Evolutionary conservation across 2,329 filamentous ascomycete genomes (phyloP), one percentile per base, ranked within the genome.

Genomic region (Trichoderma koningii): DNA sequence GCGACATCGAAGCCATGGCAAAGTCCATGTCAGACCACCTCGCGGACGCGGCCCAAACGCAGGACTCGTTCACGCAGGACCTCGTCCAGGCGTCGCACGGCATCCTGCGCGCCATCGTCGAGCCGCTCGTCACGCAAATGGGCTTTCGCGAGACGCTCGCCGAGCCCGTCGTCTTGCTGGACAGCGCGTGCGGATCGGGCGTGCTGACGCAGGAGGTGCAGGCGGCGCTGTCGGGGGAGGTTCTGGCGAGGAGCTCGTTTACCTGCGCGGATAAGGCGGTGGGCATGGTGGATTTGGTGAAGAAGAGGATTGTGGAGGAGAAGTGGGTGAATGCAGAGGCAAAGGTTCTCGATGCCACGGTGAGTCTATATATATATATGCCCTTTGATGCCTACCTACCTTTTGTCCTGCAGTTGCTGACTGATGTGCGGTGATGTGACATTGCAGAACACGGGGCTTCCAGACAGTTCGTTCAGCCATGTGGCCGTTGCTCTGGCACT

Each of bases 161-260:
- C 2, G 28, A 56, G 6, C 77, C 79, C 0, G 73, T 82, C 55
- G 55, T 57, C 3, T 68, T 86, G 26, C 71, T 87, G 12, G 85
- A 87, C 65, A 80, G 80, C 67, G 83, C 81, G 7, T 86, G 84
- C 63, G 84, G 84, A 0, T 76, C 78, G 4, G 85, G 83, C 0
- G 76, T 83, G 17, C 75, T 85, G 14, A 80, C 80, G 1, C 77
- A 79, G 9, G 72, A 80, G 28, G 69, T 85, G 15, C 78, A 83
- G 64, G 70, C 71, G 10, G 71, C 69, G 3, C 66, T 86, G 15
- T 68, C 76, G 14, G 72, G 71, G 7, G 69, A 78, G 1, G 72
- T 80, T 5, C 74, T 83, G 21, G 71, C 70, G 9, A 70, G 72
- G 61, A 83, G 83, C 72, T 77, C 75, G 23, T 76, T 86, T 61